Evolutionary conservation across 208 protist genomes (phyloP), one percentile per base, ranked within the genome.

Genomic region (Porcisia hertigi): DNA sequence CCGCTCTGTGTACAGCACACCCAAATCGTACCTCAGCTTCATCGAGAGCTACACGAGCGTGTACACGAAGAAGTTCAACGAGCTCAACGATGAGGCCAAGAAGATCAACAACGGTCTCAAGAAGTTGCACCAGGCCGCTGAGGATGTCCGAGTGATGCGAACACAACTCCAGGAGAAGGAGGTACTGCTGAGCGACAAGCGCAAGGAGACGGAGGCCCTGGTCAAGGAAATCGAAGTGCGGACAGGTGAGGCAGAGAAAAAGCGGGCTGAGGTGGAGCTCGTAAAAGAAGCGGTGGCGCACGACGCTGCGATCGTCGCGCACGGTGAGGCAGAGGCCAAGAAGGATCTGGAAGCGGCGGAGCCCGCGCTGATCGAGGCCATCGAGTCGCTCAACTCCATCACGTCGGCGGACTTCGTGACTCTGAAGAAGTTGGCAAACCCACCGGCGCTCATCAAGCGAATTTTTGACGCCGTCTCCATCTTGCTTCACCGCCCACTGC

Each of bases 381-480:
- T 98, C 82, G 83, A 96, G 53, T 97, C 97, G 3, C 89, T 99
- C 45, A 95, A 98, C 80, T 94, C 92, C 69, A 98, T 99, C 75
- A 97, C 87, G 34, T 75, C 96, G 8, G 89, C 91, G 75, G 97
- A 98, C 71, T 98, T 99, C 76, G 87, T 96, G 64, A 98, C 85
- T 60, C 80, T 99, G 64, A 98, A 98, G 86, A 97, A 96, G 80
- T 86, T 99, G 30, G 91, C 96, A 18, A 98, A 98, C 81, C 98
- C 98, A 45, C 98, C 98, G 34, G 89, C 97, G 64, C 83, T 99
- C 43, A 98, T 99, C 81, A 98, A 98, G 87, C 92, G 97, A 76
- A 98, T 99, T 84, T 97, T 99, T 81, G 99, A 99, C 82, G 93
- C 96, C 71, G 98, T 99, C n/a, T 92, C 97, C 14, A 96, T 99